Percentiles rank a stretch among this genome's conserved stretches.
Evolutionary conservation across 140 eudicot species (phyloP).

Genomic region (Flaveria floridana): DNA sequence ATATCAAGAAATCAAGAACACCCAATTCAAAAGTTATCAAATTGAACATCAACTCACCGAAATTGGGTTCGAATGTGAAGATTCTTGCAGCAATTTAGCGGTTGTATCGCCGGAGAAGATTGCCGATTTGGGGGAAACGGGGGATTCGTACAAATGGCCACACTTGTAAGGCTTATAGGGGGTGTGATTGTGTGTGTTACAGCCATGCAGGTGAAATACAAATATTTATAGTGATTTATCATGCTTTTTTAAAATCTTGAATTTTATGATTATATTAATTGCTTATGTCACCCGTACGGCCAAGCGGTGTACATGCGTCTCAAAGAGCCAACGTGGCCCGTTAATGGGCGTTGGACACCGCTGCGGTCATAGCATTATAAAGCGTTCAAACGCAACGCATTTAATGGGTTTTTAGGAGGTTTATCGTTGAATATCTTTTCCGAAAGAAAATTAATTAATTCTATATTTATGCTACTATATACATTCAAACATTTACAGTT

Average conservation of each 20-base stretch:
- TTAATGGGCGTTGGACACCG: no score
- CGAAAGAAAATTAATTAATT: no score
- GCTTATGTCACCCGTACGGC: constrained; percentile 26
- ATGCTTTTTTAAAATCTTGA: background rate
- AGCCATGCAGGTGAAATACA: constrained; percentile 61
- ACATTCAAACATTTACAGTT: no score
- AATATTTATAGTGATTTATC: constrained; percentile 22
- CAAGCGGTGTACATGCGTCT: no score
- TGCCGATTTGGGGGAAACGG: background rate
- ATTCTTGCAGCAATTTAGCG: background rate
- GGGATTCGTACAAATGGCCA: constrained; percentile 26
- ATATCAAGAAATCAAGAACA: constrained; percentile 23
- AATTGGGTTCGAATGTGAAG: constrained; percentile 15
- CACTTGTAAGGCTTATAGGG: constrained; percentile 49
- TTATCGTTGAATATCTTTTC: no score
- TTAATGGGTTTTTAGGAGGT: no score
- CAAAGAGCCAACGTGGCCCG: no score
- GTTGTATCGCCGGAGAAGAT: background rate
- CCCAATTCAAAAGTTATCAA: constrained; percentile 22
- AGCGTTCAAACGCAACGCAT: no score
- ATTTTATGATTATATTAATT: constrained; percentile 8
- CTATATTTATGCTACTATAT: no score
- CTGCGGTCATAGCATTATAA: no score
- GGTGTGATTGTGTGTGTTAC: constrained; percentile 24
- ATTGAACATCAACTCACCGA: constrained; percentile 25